Evolutionary conservation across 2,329 filamentous ascomycete genomes (phyloP), one percentile per base, ranked within the genome.

Genomic region (Ascochyta pisi): DNA sequence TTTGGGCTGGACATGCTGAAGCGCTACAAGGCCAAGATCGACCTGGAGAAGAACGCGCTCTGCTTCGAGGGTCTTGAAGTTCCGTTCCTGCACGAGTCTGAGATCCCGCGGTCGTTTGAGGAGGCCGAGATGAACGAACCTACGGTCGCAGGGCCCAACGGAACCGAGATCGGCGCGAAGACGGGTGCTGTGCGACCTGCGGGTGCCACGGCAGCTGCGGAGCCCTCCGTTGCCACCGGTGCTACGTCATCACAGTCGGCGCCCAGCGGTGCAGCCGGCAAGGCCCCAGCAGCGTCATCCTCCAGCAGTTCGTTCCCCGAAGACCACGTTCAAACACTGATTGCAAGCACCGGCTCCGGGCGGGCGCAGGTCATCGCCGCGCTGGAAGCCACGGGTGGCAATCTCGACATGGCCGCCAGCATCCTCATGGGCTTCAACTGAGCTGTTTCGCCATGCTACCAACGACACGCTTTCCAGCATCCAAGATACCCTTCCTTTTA

Each of bases 1-100:
- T 85, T 99, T 12, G 95, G 95, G 3, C 81, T 99, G 38, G 95
- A 99, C 76, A 99, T 99, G 91, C 83, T 99, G 59, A 97, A 96
- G 79, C 87, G 95, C 35, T 93, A 98, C 77, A 94, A 96, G 77
- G 95, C 94, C 33, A 90, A 85, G 66, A 94, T 99, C 69, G 95
- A 99, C 74, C 83, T 99, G 12, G 84, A 87, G 61, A 89, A 89
- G 69, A 92, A 95, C 69, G 90, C 88, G 61, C 85, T 99, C 16
- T 84, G 96, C 60, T 96, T 99, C 65, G 90, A 95, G 68, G 91
- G 89, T 52, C 88, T 92, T 63, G 90, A 95, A 64, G 90, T 99
- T 6, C 86, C 90, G 0, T 99, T 99, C 76, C 81, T 99, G 12
- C 90, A 91, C 42, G 95, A 98, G 77, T 89, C 90, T 3, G 94